Evolutionary conservation across 345 rosid species (phyloP).

Genomic region (Balakata baccata): DNA sequence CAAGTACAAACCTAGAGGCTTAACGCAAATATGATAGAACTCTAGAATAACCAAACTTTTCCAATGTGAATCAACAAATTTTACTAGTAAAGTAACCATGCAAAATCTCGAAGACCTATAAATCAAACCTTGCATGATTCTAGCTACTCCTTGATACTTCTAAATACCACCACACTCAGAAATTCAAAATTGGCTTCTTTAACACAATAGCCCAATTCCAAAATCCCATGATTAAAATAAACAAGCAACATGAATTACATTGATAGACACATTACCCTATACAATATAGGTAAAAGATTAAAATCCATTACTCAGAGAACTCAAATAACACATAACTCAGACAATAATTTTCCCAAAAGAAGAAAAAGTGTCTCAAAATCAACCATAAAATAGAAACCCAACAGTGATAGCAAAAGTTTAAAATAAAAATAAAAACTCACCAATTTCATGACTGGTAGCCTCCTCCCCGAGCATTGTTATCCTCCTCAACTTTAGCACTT

Average conservation of each 20-base stretch:
- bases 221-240: neutral
- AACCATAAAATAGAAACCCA: neutral
- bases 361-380: neutral
- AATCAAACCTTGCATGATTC: neutral
- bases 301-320: neutral
- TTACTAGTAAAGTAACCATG: neutral
- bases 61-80: neutral
- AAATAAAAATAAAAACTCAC: constrained; percentile 18
- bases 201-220: neutral
- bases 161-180: neutral
- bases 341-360: neutral
- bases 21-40: neutral
- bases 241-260: neutral
- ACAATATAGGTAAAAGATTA: no score
- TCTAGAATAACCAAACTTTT: neutral
- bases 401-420: neutral
- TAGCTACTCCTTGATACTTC: neutral
- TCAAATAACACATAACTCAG: neutral
- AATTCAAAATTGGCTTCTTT: neutral
- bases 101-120: neutral
- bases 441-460: constrained; percentile 53
- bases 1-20: neutral
- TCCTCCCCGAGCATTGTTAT: constrained; percentile 50
- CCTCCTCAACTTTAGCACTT: constrained; percentile 66
- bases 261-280: neutral